Conservation (phyloP, 73 alveolate species). For the Symbiodinium pilosum region DNA sequence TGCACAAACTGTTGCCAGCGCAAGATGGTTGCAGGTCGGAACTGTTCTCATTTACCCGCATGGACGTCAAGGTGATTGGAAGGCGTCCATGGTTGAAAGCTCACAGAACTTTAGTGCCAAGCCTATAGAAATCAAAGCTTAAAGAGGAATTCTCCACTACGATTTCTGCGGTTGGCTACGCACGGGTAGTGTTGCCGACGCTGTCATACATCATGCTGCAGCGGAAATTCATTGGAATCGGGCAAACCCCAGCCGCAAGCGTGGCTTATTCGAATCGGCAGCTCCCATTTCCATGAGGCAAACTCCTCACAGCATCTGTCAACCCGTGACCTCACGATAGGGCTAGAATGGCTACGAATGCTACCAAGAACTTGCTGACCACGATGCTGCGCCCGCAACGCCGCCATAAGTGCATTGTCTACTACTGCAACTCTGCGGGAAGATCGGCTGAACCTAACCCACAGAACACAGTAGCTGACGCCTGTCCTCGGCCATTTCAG, state of each 20-base stretch:
- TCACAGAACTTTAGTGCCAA: too few species aligned
- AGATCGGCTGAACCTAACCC: neutral
- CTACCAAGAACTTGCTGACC: too few species aligned
- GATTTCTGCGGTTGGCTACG: neutral
- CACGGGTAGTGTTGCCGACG: neutral
- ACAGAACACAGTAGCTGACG: too few species aligned
- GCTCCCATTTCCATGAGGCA: conserved; percentile 85
- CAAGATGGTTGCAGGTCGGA: too few species aligned
- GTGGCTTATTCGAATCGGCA: conserved; percentile 62
- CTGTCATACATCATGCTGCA: neutral
- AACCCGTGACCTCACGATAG: neutral
- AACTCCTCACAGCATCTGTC: conserved; percentile 34
- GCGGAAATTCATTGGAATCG: conserved; percentile 46
- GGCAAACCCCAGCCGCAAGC: conserved; percentile 93
- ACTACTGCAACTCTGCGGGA: neutral
- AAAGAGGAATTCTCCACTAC: neutral
- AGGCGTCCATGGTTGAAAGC: too few species aligned
- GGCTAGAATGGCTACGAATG: too few species aligned
- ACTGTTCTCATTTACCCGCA: too few species aligned
- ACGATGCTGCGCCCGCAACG: too few species aligned
- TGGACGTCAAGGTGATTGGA: too few species aligned
- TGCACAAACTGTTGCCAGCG: too few species aligned
- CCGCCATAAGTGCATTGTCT: too few species aligned
- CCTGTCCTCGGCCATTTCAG: conserved; percentile 91
- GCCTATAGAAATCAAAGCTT: neutral